Base-by-base conservation (phyloP, 805 yeast genomes). In the Jamesozyma lodderae region DNA sequence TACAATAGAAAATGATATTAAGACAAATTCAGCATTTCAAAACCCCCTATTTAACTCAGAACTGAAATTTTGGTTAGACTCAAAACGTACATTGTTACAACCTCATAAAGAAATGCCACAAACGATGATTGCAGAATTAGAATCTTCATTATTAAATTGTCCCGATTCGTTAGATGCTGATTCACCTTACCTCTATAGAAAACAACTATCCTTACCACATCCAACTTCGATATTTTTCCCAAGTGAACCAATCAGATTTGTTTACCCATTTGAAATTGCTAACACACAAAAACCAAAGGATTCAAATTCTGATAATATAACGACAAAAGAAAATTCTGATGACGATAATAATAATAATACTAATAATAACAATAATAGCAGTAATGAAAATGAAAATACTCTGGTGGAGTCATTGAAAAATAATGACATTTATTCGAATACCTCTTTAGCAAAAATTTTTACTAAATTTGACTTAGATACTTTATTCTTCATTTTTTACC, bases 131-230 rank as follows among this genome's bases (percentile, higher is more conserved):
- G 41, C 57, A 24, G 60, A 57, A 48, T 66, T 90, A 47, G 94
- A 85, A 55, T 73, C 81, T 1, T 87, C 96, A 3, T 67, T 85
- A 42, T 66, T 84, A 48, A 82, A 83, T 52, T 86, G 96, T 57
- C 97, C 98, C 0, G 97, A 92, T 62, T 84, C 97, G 1, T 73
- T 79, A 41, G 94, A 90, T 57, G 80, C 94, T 2, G 96, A 90
- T 52, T 95, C 96, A 14, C 73, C 80, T 43, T 59, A 55, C 30
- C 52, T 53, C 11, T 58, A 59, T 72, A 73, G 56, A 79, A 52
- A 86, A 57, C 74, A 72, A 35, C 90, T 96, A 6, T 71, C 73
- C 17, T 76, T 78, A 48, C 94, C 94, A 38, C 94, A 82, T 55
- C 95, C 96, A 20, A 85, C 95, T 6, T 84, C 92, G 27, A 74